A percentile compares a stretch with the other conserved stretches of the same genome.
Evolutionary conservation across 495 filamentous ascomycete species (phyloP).

Genomic region (Staphylotrichum tortipilum): DNA sequence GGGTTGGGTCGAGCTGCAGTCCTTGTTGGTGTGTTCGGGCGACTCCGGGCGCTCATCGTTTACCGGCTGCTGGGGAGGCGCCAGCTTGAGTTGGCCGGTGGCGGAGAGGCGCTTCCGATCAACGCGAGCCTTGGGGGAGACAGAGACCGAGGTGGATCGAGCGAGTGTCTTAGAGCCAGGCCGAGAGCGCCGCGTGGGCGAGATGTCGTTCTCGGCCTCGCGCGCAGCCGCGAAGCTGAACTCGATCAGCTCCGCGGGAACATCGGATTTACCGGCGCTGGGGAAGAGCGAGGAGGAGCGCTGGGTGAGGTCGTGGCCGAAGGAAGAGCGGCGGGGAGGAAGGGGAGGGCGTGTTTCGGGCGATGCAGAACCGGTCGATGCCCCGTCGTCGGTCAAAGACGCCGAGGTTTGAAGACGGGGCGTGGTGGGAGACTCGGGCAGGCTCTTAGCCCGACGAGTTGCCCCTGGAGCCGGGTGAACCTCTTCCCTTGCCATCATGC

Average conservation of each 20-base stretch:
- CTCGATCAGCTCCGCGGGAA: constrained; percentile 14
- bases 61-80: background rate
- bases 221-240: constrained; percentile 15
- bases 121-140: constrained; percentile 15
- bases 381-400: background rate
- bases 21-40: constrained; percentile 8
- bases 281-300: background rate
- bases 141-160: constrained; percentile 9
- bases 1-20: background rate
- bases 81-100: background rate
- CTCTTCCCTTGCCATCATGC: constrained; percentile 40
- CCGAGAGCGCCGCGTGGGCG: constrained; percentile 7
- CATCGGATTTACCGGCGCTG: background rate
- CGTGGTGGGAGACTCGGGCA: constrained; percentile 26
- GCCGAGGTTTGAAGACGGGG: background rate
- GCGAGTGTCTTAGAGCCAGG: constrained; percentile 8
- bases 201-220: background rate
- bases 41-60: constrained; percentile 14
- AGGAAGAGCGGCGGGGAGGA: constrained; percentile 11
- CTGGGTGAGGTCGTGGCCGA: background rate
- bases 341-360: constrained; percentile 6
- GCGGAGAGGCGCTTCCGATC: constrained; percentile 8
- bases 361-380: background rate
- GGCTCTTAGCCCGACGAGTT: constrained; percentile 29
- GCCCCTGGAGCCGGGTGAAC: constrained; percentile 11